These are phyloP conservation scores for Beauveria sp. DNA, from an alignment of 2,329 filamentous ascomycete species.

Conservation along the genomic window DNA sequence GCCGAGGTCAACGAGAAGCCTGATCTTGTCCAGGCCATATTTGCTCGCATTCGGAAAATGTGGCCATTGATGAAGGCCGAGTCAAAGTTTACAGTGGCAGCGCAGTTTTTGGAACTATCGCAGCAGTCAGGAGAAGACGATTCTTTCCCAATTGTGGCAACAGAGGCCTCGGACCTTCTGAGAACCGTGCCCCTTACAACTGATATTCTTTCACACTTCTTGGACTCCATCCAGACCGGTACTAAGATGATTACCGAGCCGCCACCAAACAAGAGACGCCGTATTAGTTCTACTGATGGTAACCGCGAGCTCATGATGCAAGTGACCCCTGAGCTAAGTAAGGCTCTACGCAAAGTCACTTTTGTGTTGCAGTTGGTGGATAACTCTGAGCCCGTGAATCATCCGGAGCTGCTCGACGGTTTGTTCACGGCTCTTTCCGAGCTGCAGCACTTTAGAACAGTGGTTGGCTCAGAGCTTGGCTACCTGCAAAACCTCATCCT, in stretches of 20 bases:
- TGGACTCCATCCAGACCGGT: constrained; percentile 67
- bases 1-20: constrained; percentile 30
- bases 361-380: constrained; percentile 87
- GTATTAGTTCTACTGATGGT: constrained; percentile 66
- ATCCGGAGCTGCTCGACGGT: constrained; percentile 67
- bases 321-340: constrained; percentile 57
- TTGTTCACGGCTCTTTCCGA: constrained; percentile 83
- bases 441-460: constrained; percentile 73
- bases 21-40: constrained; percentile 56
- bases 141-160: constrained; percentile 33
- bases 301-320: constrained; percentile 52
- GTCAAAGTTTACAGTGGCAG: constrained; percentile 50
- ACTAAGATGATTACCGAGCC: constrained; percentile 64
- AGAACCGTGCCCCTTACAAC: constrained; percentile 67
- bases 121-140: constrained; percentile 35
- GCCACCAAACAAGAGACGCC: constrained; percentile 69
- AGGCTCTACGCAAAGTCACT: constrained; percentile 67
- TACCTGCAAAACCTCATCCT: constrained; percentile 85
- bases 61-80: constrained; percentile 67
- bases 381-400: constrained; percentile 64
- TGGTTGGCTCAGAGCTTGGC: constrained; percentile 78
- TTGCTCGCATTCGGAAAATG: constrained; percentile 60
- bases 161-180: constrained; percentile 63
- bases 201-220: constrained; percentile 61
- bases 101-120: constrained; percentile 55